These are phyloP conservation scores for Amauroascus niger DNA, from an alignment of 2,329 filamentous ascomycete genomes.

Conservation along the genomic window DNA sequence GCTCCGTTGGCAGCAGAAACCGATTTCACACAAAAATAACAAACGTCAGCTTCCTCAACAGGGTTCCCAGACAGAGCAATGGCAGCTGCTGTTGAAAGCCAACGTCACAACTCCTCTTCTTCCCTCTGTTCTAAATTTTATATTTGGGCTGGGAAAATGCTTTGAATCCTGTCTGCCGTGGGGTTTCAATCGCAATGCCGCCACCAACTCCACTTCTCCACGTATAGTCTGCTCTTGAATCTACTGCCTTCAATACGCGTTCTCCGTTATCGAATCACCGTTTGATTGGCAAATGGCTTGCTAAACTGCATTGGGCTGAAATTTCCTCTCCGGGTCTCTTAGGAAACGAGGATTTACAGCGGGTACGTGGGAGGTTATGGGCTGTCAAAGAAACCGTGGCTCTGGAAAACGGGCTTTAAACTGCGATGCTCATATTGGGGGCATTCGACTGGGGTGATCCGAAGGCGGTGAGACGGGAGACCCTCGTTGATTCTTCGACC, in stretches of 20 bases:
- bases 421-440: conserved; percentile 2
- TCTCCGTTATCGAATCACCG: background rate
- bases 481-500: background rate
- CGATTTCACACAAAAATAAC: background rate
- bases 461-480: background rate
- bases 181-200: conserved; percentile 8
- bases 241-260: background rate
- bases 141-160: conserved; percentile 5
- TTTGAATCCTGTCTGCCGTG: background rate
- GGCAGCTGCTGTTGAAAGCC: conserved; percentile 1
- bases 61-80: background rate
- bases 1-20: background rate
- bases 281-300: conserved; percentile 5
- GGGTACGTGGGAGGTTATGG: conserved; percentile 10
- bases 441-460: background rate
- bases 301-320: conserved; percentile 10
- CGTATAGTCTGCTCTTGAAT: conserved; percentile 9
- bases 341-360: background rate
- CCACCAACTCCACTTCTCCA: conserved; percentile 13
- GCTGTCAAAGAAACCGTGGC: background rate
- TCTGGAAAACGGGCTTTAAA: conserved; percentile 4
- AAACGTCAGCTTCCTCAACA: background rate
- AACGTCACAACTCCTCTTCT: background rate
- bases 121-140: conserved; percentile 1
- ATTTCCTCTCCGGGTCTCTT: background rate